Evolutionary conservation across 2,329 filamentous ascomycete species (phyloP).

Genomic region (Metarhizium guizhouense): DNA sequence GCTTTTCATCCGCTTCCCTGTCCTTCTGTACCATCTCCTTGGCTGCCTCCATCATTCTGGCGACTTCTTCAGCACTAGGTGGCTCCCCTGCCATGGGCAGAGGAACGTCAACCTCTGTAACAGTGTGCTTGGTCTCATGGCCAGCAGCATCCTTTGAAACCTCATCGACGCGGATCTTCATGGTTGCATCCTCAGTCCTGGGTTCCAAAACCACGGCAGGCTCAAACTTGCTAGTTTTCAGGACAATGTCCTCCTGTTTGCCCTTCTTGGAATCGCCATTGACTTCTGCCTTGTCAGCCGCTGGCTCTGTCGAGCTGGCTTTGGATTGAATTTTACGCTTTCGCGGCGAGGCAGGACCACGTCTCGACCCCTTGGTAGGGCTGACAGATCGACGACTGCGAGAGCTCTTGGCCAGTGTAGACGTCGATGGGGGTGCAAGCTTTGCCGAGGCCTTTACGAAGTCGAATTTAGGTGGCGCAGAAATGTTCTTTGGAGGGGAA

Average conservation of each 20-base stretch:
- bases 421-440: constrained; percentile 41
- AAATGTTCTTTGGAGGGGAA: constrained; percentile 66
- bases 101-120: constrained; percentile 69
- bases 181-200: constrained; percentile 47
- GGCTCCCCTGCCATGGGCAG: constrained; percentile 49
- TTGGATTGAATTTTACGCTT: constrained; percentile 42
- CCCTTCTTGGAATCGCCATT: constrained; percentile 22
- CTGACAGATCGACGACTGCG: constrained; percentile 50
- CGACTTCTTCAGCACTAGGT: constrained; percentile 66
- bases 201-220: constrained; percentile 39
- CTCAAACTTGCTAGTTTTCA: constrained; percentile 43
- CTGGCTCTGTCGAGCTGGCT: constrained; percentile 26
- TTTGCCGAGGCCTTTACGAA: constrained; percentile 34
- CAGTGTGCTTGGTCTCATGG: constrained; percentile 60
- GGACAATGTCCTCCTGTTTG: constrained; percentile 23
- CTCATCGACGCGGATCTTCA: constrained; percentile 62
- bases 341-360: constrained; percentile 41
- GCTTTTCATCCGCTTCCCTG: constrained; percentile 34
- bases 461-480: constrained; percentile 73
- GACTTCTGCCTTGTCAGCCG: constrained; percentile 16
- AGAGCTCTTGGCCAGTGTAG: constrained; percentile 33
- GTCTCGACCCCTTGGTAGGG: constrained; percentile 41
- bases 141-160: constrained; percentile 45
- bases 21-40: constrained; percentile 77
- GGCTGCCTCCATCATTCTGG: constrained; percentile 77